These are phyloP conservation scores for Urtica urens DNA, from an alignment of 306 rosid genomes.

Conservation along the genomic window DNA sequence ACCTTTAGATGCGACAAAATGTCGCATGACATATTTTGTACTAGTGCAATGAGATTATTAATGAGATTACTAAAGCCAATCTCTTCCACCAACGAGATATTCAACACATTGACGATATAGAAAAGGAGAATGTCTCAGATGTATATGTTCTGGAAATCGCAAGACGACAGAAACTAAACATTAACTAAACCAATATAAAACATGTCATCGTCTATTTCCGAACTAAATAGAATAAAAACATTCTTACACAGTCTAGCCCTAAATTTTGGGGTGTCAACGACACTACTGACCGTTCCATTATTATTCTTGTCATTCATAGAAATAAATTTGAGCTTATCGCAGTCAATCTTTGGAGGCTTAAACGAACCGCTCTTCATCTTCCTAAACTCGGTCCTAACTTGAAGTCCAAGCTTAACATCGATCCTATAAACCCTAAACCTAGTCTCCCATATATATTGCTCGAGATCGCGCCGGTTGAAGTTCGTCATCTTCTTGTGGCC, in stretches of 20 bases:
- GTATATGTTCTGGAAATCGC: neutral
- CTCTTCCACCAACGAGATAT: no score
- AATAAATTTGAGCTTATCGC: neutral
- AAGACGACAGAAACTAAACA: neutral
- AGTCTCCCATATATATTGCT: neutral
- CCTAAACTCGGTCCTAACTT: neutral
- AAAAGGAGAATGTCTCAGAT: no score
- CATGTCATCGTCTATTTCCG: neutral
- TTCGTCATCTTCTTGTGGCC: neutral
- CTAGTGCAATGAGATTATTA: no score
- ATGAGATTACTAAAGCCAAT: no score
- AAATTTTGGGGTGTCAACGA: neutral
- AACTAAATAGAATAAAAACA: neutral
- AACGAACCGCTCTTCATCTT: neutral
- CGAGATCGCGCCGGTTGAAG: neutral
- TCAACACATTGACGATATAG: no score
- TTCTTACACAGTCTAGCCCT: conserved; percentile 1
- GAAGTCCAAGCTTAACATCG: neutral
- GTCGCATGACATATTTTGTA: no score
- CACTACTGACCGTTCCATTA: neutral
- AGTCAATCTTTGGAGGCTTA: neutral
- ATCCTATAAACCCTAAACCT: neutral
- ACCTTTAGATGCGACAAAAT: no score
- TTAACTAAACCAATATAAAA: neutral
- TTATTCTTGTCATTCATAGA: neutral